Conservation (phyloP, 805 yeast species). For the Ogataea methanolica region DNA sequence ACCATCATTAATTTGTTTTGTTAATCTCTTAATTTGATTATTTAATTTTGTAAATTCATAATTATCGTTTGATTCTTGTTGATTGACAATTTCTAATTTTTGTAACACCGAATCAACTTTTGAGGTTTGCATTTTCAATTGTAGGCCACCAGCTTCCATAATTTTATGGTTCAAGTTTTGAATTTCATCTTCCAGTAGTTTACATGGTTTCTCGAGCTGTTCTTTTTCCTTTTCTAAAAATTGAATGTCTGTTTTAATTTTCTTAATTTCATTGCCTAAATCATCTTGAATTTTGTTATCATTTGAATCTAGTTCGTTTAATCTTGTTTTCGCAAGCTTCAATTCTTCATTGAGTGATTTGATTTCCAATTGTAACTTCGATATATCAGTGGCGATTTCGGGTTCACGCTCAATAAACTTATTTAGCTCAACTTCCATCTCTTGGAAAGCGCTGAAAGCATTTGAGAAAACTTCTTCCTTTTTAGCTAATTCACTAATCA, state of each 20-base stretch:
- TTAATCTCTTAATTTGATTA: slow-evolving; percentile 56
- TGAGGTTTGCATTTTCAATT: slow-evolving; percentile 71
- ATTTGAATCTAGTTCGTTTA: slow-evolving; percentile 33
- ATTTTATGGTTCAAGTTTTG: slow-evolving; percentile 65
- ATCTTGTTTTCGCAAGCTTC: slow-evolving; percentile 38
- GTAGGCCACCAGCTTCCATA: slow-evolving; percentile 89
- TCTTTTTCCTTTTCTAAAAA: slow-evolving; percentile 23
- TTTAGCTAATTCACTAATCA: slow-evolving; percentile 46
- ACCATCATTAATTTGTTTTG: slow-evolving; percentile 42
- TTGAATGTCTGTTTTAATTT: slow-evolving; percentile 31
- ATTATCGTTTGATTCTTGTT: slow-evolving; percentile 53
- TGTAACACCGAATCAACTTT: slow-evolving; percentile 74
- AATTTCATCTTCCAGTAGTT: slow-evolving; percentile 52
- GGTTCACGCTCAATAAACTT: slow-evolving; percentile 65
- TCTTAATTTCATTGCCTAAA: slow-evolving; percentile 11
- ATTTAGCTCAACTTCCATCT: slow-evolving; percentile 57
- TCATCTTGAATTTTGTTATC: slow-evolving; percentile 10
- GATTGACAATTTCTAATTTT: slow-evolving; percentile 54
- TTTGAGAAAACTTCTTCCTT: slow-evolving; percentile 51
- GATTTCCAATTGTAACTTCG: slow-evolving; percentile 59
- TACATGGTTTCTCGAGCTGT: slow-evolving; percentile 48
- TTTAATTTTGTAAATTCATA: slow-evolving; percentile 55
- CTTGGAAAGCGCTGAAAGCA: slow-evolving; percentile 45
- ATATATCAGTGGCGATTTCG: slow-evolving; percentile 55
- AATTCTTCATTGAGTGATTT: slow-evolving; percentile 54